Percentiles rank a stretch among this genome's conserved stretches.
phyloP scores from a whole-genome alignment of 805 yeast genomes.

The Vanderwaltozyma yarrowii region DNA sequence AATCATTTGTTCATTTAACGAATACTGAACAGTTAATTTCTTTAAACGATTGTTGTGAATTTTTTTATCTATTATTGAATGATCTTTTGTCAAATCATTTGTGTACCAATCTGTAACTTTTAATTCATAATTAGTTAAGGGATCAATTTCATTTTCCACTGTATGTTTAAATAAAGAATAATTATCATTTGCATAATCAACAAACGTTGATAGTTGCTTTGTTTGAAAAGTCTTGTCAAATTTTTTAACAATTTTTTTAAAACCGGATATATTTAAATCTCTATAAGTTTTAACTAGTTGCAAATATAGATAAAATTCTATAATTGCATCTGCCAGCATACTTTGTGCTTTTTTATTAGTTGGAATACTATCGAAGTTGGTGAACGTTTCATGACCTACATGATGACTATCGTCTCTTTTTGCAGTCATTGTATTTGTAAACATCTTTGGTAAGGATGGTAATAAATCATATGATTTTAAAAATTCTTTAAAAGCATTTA shows the following conservation, averaged over 20 bases:
- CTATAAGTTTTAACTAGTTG: conserved; percentile 39
- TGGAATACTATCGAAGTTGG: not conserved
- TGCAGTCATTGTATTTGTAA: not conserved
- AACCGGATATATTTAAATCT: conserved; percentile 73
- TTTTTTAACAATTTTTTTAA: conserved; percentile 81
- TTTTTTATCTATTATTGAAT: conserved; percentile 19
- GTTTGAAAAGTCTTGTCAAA: conserved; percentile 53
- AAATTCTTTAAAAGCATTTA: not conserved
- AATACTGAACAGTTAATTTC: conserved; percentile 22
- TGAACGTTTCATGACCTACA: conserved; percentile 3
- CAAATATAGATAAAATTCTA: conserved; percentile 24
- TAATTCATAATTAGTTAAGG: conserved; percentile 24
- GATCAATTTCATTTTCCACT: conserved; percentile 20
- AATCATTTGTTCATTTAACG: conserved; percentile 26
- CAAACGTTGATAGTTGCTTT: conserved; percentile 17
- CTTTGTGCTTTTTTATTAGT: conserved; percentile 5
- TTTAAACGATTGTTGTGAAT: conserved; percentile 19
- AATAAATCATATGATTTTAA: conserved; percentile 1
- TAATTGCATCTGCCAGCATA: conserved; percentile 21
- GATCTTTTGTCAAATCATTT: conserved; percentile 20
- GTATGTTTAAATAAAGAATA: conserved; percentile 22
- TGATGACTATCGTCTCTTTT: not conserved
- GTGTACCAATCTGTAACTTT: conserved; percentile 32
- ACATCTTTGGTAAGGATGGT: conserved; percentile 1
- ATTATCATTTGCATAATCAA: conserved; percentile 19